Conservation (phyloP, 139 green algal species). For the Chlorella sp. region DNA sequence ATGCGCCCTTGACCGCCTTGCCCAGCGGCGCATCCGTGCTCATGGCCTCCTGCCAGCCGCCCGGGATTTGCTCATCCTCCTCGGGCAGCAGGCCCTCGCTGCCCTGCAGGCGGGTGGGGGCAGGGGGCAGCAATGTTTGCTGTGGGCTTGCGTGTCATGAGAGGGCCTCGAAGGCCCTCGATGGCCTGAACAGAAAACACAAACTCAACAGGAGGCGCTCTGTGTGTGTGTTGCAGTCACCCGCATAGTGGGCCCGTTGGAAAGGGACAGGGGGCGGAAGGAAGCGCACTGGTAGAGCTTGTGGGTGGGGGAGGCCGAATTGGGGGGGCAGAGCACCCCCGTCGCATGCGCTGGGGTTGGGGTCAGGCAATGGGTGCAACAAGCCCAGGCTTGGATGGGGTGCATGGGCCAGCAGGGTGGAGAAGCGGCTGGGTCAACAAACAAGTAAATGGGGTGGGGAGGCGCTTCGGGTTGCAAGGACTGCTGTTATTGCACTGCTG, state of each 20-base stretch:
- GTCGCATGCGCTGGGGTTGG: too few species aligned
- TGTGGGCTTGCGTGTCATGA: background rate
- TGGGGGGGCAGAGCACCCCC: too few species aligned
- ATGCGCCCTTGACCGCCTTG: constrained; percentile 42
- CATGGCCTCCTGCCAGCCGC: constrained; percentile 48
- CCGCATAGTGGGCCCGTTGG: too few species aligned
- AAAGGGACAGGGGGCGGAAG: too few species aligned
- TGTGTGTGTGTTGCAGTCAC: too few species aligned
- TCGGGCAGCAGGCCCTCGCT: constrained; percentile 32
- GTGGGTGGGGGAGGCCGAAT: too few species aligned
- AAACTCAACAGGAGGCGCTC: too few species aligned
- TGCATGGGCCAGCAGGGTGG: background rate
- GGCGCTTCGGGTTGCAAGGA: background rate
- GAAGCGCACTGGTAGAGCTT: too few species aligned
- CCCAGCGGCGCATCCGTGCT: constrained; percentile 50
- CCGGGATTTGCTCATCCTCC: constrained; percentile 45
- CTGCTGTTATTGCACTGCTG: background rate
- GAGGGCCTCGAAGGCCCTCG: too few species aligned
- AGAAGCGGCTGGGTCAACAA: background rate
- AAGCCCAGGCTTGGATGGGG: too few species aligned
- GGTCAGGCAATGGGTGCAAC: too few species aligned
- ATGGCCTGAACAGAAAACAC: too few species aligned
- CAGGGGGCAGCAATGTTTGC: background rate
- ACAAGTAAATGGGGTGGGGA: background rate
- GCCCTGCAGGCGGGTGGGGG: background rate